A percentile compares a stretch with the other conserved stretches of the same genome.
Evolutionary conservation across 1,284 basidiomycete genomes (phyloP).

Genomic region (Gomphus bonarii): DNA sequence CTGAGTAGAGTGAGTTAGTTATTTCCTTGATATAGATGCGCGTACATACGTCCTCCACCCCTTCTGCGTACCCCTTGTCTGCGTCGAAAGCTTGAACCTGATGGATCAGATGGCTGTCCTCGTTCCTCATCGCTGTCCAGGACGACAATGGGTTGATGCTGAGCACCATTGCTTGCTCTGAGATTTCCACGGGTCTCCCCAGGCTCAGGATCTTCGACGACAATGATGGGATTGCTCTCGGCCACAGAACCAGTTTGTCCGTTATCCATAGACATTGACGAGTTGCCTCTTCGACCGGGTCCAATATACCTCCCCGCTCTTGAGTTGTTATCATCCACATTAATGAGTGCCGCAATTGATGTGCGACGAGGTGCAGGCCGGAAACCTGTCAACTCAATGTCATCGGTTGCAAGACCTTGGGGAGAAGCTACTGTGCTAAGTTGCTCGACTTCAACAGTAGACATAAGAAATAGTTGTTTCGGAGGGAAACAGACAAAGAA

Average conservation of each 20-base stretch:
- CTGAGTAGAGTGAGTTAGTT: not conserved
- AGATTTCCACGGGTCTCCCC: not conserved
- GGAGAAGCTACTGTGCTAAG: not conserved
- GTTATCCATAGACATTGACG: not conserved
- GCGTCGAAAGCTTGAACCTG: not conserved
- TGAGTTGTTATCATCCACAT: not conserved
- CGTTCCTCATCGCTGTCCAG: slow-evolving; percentile 6
- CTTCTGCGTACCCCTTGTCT: not conserved
- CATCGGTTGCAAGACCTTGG: not conserved
- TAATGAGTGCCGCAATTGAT: not conserved
- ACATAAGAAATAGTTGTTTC: not conserved
- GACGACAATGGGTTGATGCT: slow-evolving; percentile 1
- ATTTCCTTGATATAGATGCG: not conserved
- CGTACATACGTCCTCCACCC: not conserved
- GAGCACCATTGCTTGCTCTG: not conserved
- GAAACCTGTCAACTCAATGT: not conserved
- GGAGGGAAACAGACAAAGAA: not conserved
- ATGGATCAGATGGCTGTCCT: not conserved
- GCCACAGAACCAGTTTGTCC: not conserved
- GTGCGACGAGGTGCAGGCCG: not conserved
- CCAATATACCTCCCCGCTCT: not conserved
- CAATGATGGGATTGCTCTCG: not conserved
- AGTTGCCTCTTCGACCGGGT: not conserved
- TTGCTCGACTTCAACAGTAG: not conserved
- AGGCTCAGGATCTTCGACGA: not conserved